These are phyloP conservation scores for Begonia fuchsioides DNA, from an alignment of 306 rosid species.

Conservation along the genomic window DNA sequence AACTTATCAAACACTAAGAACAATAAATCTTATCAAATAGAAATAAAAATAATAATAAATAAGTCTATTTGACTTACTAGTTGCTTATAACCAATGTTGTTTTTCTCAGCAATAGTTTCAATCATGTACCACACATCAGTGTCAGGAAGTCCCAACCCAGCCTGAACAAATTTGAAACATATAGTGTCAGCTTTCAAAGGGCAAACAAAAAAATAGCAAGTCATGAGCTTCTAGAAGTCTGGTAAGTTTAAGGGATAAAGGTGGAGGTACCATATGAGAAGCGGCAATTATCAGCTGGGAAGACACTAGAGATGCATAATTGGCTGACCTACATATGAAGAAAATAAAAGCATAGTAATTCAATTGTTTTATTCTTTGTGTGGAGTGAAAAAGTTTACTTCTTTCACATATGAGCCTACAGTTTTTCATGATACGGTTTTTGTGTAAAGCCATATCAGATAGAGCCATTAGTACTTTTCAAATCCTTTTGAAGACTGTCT, in stretches of 20 bases:
- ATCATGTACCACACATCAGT: conserved; percentile 90
- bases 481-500: too few relatives aligned
- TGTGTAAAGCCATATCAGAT: too few relatives aligned
- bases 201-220: conserved; percentile 7
- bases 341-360: too few relatives aligned
- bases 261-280: conserved; percentile 74
- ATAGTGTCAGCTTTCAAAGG: conserved; percentile 6
- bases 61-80: conserved; percentile 43
- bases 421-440: too few relatives aligned
- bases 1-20: not conserved
- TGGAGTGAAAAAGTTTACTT: too few relatives aligned
- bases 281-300: conserved; percentile 67
- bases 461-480: too few relatives aligned
- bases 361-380: too few relatives aligned
- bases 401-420: too few relatives aligned
- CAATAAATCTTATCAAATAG: not conserved
- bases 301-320: conserved; percentile 83
- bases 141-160: conserved; percentile 92
- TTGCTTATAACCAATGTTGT: conserved; percentile 83
- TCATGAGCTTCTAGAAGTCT: not conserved
- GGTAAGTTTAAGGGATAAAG: not conserved
- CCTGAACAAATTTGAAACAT: conserved; percentile 32
- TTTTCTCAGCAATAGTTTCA: conserved; percentile 86
- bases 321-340: conserved; percentile 41
- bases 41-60: not conserved